These are phyloP conservation scores for Exophiala viscosa DNA, from an alignment of 2,329 filamentous ascomycete genomes.

Conservation along the genomic window DNA sequence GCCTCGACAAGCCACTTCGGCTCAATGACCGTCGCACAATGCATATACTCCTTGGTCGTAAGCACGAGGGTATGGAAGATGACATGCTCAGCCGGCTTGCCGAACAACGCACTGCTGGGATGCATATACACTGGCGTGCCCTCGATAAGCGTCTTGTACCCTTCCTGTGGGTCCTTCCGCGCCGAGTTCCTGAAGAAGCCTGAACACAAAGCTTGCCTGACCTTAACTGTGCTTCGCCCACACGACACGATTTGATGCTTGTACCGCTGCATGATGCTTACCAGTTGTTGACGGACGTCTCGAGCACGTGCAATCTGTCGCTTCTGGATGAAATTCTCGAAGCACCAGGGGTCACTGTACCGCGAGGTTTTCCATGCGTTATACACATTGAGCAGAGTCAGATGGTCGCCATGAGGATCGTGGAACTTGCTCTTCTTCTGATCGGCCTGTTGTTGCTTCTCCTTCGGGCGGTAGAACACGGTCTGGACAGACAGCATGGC, in stretches of 20 bases:
- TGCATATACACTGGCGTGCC: constrained; percentile 94
- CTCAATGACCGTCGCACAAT: constrained; percentile 86
- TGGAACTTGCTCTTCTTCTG: constrained; percentile 98
- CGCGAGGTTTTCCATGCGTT: constrained; percentile 90
- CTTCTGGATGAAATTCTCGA: constrained; percentile 96
- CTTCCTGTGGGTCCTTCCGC: constrained; percentile 91
- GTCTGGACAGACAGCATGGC: constrained; percentile 85
- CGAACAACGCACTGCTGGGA: constrained; percentile 85
- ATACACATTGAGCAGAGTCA: constrained; percentile 94
- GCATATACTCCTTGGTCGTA: constrained; percentile 91
- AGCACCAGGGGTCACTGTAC: constrained; percentile 86
- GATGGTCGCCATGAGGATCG: constrained; percentile 87
- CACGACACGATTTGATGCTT: constrained; percentile 78
- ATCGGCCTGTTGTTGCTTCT: constrained; percentile 93
- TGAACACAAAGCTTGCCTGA: constrained; percentile 81
- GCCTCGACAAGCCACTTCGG: constrained; percentile 92
- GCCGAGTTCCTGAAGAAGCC: constrained; percentile 96
- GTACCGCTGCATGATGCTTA: constrained; percentile 91
- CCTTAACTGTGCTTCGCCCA: constrained; percentile 79
- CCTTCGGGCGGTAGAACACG: constrained; percentile 93
- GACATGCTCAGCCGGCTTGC: constrained; percentile 93
- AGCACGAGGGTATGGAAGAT: constrained; percentile 68
- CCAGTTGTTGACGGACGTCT: constrained; percentile 86
- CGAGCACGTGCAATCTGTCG: constrained; percentile 82
- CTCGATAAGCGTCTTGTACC: constrained; percentile 96